Evolutionary conservation across 2,329 filamentous ascomycete species (phyloP).

Genomic region (Colletotrichum coccodes): DNA sequence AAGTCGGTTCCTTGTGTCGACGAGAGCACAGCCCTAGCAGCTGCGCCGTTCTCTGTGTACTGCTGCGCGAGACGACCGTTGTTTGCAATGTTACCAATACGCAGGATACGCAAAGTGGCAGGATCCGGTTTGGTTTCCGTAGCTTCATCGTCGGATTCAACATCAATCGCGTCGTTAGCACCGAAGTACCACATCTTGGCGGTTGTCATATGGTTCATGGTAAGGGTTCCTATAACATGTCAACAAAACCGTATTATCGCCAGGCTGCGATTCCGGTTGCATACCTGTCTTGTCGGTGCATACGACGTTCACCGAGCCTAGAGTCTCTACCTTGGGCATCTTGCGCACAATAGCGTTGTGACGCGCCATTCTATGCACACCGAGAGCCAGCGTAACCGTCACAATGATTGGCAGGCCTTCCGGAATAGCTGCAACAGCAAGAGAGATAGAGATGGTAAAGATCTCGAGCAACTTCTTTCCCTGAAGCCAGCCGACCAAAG

Average conservation of each 20-base stretch:
- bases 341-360: conserved; percentile 94
- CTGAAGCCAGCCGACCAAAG: conserved; percentile 88
- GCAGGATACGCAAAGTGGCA: conserved; percentile 82
- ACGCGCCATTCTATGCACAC: conserved; percentile 95
- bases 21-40: conserved; percentile 83
- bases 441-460: conserved; percentile 96
- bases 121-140: conserved; percentile 71
- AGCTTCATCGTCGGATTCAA: conserved; percentile 65
- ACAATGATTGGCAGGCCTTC: conserved; percentile 98
- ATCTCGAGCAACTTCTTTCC: conserved; percentile 92
- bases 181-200: conserved; percentile 98
- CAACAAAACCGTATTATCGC: background rate
- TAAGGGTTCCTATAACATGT: conserved; percentile 76
- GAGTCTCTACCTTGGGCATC: conserved; percentile 95
- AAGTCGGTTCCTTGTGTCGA: conserved; percentile 79
- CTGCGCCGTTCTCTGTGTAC: conserved; percentile 75
- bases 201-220: conserved; percentile 98
- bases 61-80: conserved; percentile 84
- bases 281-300: conserved; percentile 96
- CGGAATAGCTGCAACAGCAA: conserved; percentile 95
- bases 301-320: conserved; percentile 99
- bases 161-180: conserved; percentile 60
- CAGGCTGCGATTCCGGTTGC: conserved; percentile 11
- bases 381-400: conserved; percentile 93
- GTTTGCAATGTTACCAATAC: conserved; percentile 96